Evolutionary conservation across 768 basidiomycete genomes (phyloP).

Genomic region (Lyophyllum atratum): DNA sequence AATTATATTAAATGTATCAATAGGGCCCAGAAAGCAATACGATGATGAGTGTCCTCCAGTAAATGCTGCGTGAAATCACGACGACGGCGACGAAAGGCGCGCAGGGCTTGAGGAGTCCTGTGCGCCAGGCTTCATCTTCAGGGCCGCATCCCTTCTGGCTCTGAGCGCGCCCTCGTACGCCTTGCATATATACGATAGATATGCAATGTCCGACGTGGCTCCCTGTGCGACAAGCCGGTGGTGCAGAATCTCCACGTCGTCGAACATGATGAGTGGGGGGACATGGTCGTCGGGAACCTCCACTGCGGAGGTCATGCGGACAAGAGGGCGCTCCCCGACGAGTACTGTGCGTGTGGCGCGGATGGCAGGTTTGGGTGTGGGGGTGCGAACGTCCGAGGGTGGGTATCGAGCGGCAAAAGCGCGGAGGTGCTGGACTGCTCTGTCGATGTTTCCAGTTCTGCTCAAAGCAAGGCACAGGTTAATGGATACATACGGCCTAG

Average conservation of each 20-base stretch:
- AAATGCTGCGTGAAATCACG: background rate
- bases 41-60: background rate
- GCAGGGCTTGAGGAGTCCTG: background rate
- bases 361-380: constrained; percentile 44
- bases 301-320: constrained; percentile 61
- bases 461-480: constrained; percentile 6
- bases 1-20: constrained; percentile 3
- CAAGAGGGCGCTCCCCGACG: constrained; percentile 58
- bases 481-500: background rate
- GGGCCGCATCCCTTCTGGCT: constrained; percentile 53
- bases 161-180: constrained; percentile 72
- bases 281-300: constrained; percentile 76
- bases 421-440: constrained; percentile 58
- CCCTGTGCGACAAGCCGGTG: constrained; percentile 58
- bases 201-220: constrained; percentile 53
- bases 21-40: background rate
- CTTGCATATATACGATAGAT: constrained; percentile 72
- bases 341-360: constrained; percentile 64
- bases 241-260: constrained; percentile 79
- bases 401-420: constrained; percentile 69
- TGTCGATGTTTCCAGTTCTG: constrained; percentile 52
- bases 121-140: constrained; percentile 25
- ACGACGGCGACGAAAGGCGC: constrained; percentile 1
- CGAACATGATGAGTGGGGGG: constrained; percentile 77
- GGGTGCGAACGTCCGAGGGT: constrained; percentile 47